Conservation (phyloP, 768 basidiomycete genomes). For the Erythrobasidium yunnanense region DNA sequence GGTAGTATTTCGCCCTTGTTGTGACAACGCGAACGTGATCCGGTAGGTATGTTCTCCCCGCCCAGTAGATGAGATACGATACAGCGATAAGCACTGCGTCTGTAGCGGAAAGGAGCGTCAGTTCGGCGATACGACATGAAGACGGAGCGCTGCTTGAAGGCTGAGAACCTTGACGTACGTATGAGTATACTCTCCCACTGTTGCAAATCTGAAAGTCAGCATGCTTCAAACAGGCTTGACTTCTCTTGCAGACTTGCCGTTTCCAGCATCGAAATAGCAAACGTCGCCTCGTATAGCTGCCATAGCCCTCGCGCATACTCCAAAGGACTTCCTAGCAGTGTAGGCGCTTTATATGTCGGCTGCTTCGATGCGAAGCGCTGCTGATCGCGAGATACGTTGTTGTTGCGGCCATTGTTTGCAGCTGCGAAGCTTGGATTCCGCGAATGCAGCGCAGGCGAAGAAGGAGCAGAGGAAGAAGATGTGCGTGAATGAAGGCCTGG, state of each 20-base stretch:
- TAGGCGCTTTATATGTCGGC: background rate
- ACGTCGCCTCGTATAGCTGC: constrained; percentile 20
- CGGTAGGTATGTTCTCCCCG: constrained; percentile 11
- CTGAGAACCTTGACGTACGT: background rate
- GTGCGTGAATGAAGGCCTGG: no score
- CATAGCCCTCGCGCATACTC: background rate
- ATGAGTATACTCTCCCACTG: constrained; percentile 22
- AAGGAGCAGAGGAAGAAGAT: no score
- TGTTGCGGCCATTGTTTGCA: no score
- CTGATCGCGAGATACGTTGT: no score
- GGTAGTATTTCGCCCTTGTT: constrained; percentile 17
- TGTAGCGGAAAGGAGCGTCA: background rate
- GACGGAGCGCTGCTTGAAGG: background rate
- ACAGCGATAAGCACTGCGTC: constrained; percentile 9
- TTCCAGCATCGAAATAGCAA: constrained; percentile 26
- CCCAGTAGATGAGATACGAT: constrained; percentile 16
- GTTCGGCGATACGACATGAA: background rate
- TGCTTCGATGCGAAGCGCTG: background rate
- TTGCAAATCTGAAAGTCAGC: background rate
- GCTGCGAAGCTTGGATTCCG: no score
- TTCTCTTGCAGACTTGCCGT: constrained; percentile 1
- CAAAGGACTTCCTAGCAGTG: background rate
- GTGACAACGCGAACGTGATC: constrained; percentile 18
- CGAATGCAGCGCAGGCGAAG: no score
- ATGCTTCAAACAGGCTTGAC: background rate